Evolutionary conservation across 2,329 filamentous ascomycete genomes (phyloP).

Genomic region (Drechslera avenae): DNA sequence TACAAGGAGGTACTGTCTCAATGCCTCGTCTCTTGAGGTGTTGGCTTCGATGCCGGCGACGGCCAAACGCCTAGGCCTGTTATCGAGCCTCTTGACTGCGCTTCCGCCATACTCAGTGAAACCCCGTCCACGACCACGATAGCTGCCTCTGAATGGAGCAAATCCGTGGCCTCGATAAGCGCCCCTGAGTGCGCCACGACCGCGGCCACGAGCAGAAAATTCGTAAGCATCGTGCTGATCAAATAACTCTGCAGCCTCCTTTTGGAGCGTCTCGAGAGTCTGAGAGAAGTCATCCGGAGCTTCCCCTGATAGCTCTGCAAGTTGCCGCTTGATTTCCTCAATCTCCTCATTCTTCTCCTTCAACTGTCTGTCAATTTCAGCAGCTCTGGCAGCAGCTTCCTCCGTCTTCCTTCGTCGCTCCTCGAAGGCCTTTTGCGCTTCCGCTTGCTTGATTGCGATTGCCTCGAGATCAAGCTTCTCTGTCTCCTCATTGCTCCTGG

Average conservation of each 20-base stretch:
- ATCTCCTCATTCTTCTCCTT: constrained; percentile 69
- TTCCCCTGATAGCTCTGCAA: constrained; percentile 57
- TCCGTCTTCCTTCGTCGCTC: constrained; percentile 67
- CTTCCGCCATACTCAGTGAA: constrained; percentile 46
- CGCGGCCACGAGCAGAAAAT: constrained; percentile 11
- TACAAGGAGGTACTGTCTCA: constrained; percentile 71
- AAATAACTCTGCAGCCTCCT: constrained; percentile 67
- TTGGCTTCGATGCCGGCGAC: constrained; percentile 69
- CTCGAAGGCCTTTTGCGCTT: constrained; percentile 71
- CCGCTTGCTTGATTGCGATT: constrained; percentile 70
- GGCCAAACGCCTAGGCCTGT: constrained; percentile 71
- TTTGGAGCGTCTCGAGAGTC: constrained; percentile 32
- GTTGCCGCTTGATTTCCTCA: constrained; percentile 63
- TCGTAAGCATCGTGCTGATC: constrained; percentile 58
- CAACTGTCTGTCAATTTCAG: constrained; percentile 68
- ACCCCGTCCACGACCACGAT: constrained; percentile 14
- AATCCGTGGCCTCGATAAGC: constrained; percentile 50
- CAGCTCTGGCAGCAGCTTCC: constrained; percentile 65
- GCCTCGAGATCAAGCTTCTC: constrained; percentile 71
- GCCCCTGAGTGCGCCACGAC: constrained; percentile 33
- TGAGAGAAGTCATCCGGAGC: constrained; percentile 21
- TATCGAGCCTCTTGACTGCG: constrained; percentile 71
- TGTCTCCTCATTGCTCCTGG: constrained; percentile 16
- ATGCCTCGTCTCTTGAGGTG: constrained; percentile 65
- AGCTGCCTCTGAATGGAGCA: constrained; percentile 1